phyloP scores from a whole-genome alignment of 2,329 filamentous ascomycete genomes.

The Cordyceps cicadae region DNA sequence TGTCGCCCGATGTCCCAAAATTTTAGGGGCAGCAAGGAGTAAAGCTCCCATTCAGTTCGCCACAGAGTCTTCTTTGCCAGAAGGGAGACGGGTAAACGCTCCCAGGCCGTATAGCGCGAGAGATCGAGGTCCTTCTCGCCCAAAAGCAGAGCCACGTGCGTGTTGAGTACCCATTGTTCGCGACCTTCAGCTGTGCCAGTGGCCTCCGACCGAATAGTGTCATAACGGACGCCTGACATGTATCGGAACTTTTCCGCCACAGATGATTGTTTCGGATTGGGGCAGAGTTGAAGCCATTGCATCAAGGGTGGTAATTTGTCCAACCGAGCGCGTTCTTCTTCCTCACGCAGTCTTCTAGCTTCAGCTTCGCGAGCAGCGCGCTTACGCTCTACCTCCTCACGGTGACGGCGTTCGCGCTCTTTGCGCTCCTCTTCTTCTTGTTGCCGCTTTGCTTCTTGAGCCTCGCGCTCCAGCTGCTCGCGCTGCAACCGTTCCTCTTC shows the following conservation, averaged over 20 bases:
- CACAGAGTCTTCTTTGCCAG: constrained; percentile 53
- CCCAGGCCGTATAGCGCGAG: constrained; percentile 53
- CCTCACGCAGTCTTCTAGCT: constrained; percentile 40
- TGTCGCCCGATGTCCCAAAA: constrained; percentile 46
- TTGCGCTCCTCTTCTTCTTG: constrained; percentile 45
- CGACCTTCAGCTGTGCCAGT: constrained; percentile 48
- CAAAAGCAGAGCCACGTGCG: constrained; percentile 53
- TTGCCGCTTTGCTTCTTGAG: constrained; percentile 40
- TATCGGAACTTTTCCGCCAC: constrained; percentile 47
- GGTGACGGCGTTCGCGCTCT: constrained; percentile 39
- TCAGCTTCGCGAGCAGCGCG: constrained; percentile 44
- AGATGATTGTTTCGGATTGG: constrained; percentile 41
- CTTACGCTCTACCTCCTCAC: constrained; percentile 40
- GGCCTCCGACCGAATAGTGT: constrained; percentile 49
- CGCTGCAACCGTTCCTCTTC: constrained; percentile 26
- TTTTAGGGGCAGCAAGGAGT: constrained; percentile 42
- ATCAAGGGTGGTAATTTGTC: constrained; percentile 52
- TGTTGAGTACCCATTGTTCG: constrained; percentile 59
- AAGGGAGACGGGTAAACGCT: constrained; percentile 42
- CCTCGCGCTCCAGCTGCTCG: constrained; percentile 39
- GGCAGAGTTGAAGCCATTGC: constrained; percentile 48
- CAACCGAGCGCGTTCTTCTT: constrained; percentile 46
- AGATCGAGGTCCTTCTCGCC: constrained; percentile 56
- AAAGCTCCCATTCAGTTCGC: constrained; percentile 49
- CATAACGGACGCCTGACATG: constrained; percentile 54